These are phyloP conservation scores for Pterocarpus santalinus DNA, from an alignment of 306 rosid genomes.

Conservation along the genomic window DNA sequence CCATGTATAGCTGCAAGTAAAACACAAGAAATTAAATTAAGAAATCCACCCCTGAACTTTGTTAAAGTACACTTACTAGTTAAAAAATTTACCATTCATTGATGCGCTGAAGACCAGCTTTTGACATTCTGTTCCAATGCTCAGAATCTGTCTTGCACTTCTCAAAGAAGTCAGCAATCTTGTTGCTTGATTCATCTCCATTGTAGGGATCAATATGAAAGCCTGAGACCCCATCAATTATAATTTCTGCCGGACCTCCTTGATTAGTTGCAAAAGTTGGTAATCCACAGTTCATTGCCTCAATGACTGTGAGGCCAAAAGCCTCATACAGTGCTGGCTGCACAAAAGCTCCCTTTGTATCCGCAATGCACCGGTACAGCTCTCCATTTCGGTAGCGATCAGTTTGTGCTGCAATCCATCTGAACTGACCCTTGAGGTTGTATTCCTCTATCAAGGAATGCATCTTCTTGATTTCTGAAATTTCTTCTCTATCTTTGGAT, in stretches of 20 bases:
- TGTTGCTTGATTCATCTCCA: conserved; percentile 80
- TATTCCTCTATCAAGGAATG: conserved; percentile 73
- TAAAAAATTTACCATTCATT: conserved; percentile 66
- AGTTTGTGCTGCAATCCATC: conserved; percentile 97
- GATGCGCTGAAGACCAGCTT: conserved; percentile 77
- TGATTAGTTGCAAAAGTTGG: conserved; percentile 94
- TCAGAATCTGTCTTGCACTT: conserved; percentile 71
- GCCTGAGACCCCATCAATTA: conserved; percentile 84
- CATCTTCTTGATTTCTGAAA: conserved; percentile 83
- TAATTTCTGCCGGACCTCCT: conserved; percentile 97
- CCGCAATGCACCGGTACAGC: conserved; percentile 83
- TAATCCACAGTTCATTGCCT: conserved; percentile 96
- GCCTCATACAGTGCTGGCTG: conserved; percentile 96
- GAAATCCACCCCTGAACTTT: conserved; percentile 22
- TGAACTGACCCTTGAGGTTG: conserved; percentile 75
- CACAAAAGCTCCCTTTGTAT: conserved; percentile 92
- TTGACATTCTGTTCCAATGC: conserved; percentile 73
- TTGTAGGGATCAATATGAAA: conserved; percentile 81
- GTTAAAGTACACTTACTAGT: not conserved
- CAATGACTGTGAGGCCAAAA: conserved; percentile 93
- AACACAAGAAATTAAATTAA: conserved; percentile 1
- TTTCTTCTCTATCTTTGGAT: conserved; percentile 95
- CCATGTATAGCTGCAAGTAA: conserved; percentile 86
- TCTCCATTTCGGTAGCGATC: conserved; percentile 83
- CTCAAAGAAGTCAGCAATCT: conserved; percentile 85